phyloP scores from a whole-genome alignment of 2,329 filamentous ascomycete genomes.

The Davidsoniella eucalypti region DNA sequence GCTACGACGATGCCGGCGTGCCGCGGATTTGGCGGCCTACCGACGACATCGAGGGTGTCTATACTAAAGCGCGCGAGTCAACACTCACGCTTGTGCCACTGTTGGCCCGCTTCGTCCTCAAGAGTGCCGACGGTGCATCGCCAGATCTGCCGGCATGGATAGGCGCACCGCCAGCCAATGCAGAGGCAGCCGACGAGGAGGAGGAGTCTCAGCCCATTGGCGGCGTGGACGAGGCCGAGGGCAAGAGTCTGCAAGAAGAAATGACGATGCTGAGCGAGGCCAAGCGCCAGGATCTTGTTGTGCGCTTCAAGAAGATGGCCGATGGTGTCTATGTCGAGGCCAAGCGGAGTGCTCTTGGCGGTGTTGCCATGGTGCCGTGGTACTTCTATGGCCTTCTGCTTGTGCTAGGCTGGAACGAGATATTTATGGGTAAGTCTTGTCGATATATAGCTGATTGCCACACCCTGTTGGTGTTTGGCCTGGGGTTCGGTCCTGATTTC shows the following conservation, averaged over 20 bases:
- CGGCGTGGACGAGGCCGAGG: conserved; percentile 85
- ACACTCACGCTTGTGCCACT: conserved; percentile 84
- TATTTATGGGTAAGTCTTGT: conserved; percentile 60
- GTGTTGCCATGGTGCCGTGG: conserved; percentile 80
- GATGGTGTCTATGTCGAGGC: conserved; percentile 97
- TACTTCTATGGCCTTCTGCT: conserved; percentile 88
- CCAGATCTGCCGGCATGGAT: conserved; percentile 79
- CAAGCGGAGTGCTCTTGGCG: conserved; percentile 89
- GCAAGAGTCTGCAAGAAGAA: conserved; percentile 88
- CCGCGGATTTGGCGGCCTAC: conserved; percentile 92
- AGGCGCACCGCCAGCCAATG: conserved; percentile 56
- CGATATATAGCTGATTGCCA: not conserved
- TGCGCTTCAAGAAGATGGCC: conserved; percentile 95
- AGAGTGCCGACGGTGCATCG: conserved; percentile 47
- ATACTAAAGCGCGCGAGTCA: conserved; percentile 81
- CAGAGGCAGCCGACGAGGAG: conserved; percentile 73
- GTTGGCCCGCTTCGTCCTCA: conserved; percentile 66
- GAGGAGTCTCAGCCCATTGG: conserved; percentile 81
- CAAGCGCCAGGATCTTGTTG: conserved; percentile 79
- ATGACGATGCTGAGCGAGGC: conserved; percentile 85
- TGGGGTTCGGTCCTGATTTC: not conserved
- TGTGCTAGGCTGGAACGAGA: conserved; percentile 96
- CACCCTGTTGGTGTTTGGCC: not conserved
- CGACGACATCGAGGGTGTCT: conserved; percentile 92
- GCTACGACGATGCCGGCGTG: conserved; percentile 88